These are phyloP conservation scores for Microascus cirrosus DNA, from an alignment of 2,329 filamentous ascomycete species.

Conservation along the genomic window DNA sequence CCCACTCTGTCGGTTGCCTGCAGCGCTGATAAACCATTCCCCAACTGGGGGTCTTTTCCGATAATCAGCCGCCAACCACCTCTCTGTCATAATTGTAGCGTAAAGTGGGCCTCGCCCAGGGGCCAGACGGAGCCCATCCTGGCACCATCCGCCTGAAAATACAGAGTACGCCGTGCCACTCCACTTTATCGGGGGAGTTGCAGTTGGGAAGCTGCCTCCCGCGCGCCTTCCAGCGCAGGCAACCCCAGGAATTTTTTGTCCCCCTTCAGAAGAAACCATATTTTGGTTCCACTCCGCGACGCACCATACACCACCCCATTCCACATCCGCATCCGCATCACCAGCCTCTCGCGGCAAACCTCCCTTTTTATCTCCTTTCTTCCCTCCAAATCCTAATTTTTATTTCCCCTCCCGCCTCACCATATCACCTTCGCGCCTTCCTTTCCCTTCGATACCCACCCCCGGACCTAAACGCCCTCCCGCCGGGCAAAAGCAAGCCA, in stretches of 20 bases:
- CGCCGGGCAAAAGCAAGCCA: background rate
- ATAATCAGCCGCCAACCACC: too few species aligned
- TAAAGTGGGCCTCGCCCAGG: too few species aligned
- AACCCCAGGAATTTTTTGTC: background rate
- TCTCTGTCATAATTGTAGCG: too few species aligned
- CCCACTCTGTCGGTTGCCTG: too few species aligned
- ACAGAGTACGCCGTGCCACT: background rate
- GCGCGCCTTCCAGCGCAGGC: background rate
- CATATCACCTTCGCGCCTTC: background rate
- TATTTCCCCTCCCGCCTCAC: background rate
- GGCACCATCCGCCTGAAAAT: too few species aligned
- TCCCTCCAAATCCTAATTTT: background rate
- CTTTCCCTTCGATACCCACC: background rate
- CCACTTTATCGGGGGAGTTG: background rate
- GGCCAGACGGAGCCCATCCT: too few species aligned
- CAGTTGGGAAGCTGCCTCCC: background rate
- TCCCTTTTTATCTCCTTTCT: background rate
- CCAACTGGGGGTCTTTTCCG: too few species aligned
- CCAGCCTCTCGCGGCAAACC: conserved; percentile 3
- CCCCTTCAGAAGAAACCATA: background rate
- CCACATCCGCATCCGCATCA: background rate
- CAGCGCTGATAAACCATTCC: too few species aligned
- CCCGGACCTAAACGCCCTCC: background rate
- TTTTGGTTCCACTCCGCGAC: background rate
- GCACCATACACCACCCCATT: background rate